Evolutionary conservation across 257 asterid genomes (phyloP).

Genomic region (Eustoma russellianum): DNA sequence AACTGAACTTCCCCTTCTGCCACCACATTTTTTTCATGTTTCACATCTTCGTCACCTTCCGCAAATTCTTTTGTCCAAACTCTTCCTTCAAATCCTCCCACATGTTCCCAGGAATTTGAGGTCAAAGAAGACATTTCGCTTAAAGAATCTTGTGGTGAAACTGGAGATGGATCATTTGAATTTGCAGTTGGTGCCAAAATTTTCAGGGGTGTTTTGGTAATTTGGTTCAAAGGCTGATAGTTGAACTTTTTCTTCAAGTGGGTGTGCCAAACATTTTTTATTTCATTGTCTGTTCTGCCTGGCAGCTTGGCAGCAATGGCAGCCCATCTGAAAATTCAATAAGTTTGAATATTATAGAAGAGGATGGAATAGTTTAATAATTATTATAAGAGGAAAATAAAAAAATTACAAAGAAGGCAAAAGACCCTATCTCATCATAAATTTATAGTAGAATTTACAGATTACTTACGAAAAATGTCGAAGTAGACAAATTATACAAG

Average conservation of each 20-base stretch:
- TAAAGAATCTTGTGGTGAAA: conserved; percentile 36
- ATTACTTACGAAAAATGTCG: too few species aligned
- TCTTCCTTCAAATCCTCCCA: conserved; percentile 51
- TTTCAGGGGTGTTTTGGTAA: conserved; percentile 24
- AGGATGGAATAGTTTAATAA: too few species aligned
- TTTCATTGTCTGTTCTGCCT: conserved; percentile 85
- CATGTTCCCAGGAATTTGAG: conserved; percentile 28
- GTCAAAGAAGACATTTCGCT: conserved; percentile 63
- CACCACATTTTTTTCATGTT: not conserved
- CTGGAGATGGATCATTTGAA: not conserved
- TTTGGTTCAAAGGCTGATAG: conserved; percentile 15
- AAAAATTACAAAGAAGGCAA: too few species aligned
- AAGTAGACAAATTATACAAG: too few species aligned
- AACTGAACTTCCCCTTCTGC: conserved; percentile 5
- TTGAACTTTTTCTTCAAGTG: conserved; percentile 62
- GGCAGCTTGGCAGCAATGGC: conserved; percentile 79
- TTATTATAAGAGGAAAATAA: too few species aligned
- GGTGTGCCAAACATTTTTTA: conserved; percentile 89
- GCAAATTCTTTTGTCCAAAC: conserved; percentile 54
- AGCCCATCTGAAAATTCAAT: conserved; percentile 64
- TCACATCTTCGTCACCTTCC: conserved; percentile 4
- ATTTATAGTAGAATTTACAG: too few species aligned
- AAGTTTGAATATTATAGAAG: too few species aligned
- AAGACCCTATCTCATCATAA: too few species aligned
- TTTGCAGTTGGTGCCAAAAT: not conserved